Conservation (phyloP, 345 rosid genomes). For the Eucalyptus polyanthemos region DNA sequence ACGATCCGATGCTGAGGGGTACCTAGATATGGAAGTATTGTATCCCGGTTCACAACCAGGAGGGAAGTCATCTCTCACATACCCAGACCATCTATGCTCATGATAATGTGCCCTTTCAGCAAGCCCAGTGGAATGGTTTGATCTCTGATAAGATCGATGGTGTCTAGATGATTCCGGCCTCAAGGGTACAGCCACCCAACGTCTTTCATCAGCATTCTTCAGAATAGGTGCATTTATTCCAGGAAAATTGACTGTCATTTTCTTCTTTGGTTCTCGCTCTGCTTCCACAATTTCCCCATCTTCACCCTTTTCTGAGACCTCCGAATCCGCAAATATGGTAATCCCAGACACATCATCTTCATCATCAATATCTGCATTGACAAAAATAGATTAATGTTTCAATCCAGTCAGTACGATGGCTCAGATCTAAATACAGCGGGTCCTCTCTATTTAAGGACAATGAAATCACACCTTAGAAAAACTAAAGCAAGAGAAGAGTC, state of each 20-base stretch:
- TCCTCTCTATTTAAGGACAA: not conserved
- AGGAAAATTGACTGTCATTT: constrained; percentile 54
- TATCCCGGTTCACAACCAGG: constrained; percentile 31
- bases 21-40: constrained; percentile 24
- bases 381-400: not conserved
- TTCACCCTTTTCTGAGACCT: constrained; percentile 31
- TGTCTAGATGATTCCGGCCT: constrained; percentile 20
- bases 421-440: not conserved
- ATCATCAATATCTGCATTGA: constrained; percentile 36
- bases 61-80: constrained; percentile 38
- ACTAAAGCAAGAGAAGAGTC: not conserved
- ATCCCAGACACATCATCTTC: constrained; percentile 68
- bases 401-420: not conserved
- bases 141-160: constrained; percentile 12
- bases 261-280: constrained; percentile 14
- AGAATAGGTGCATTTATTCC: constrained; percentile 90
- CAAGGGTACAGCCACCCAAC: constrained; percentile 45
- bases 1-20: not conserved
- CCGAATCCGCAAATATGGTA: constrained; percentile 58
- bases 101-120: constrained; percentile 19
- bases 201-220: constrained; percentile 49
- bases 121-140: constrained; percentile 11
- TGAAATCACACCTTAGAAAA: not conserved
- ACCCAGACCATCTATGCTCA: constrained; percentile 26
- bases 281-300: constrained; percentile 60